Conservation (phyloP, 352 stramenopile genomes). For the Phytophthora hibernalis region DNA sequence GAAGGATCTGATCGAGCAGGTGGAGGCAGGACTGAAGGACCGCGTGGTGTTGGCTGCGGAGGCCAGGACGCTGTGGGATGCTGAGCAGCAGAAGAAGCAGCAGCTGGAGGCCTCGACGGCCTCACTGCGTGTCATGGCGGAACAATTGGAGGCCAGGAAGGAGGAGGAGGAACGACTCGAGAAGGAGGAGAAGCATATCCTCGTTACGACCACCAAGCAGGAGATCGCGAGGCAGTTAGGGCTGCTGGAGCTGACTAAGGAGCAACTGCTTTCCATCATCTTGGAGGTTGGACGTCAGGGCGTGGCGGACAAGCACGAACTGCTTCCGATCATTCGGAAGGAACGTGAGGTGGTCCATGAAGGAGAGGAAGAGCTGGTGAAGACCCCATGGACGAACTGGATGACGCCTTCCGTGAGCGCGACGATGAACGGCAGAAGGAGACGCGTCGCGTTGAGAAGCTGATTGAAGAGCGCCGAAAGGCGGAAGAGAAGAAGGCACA, state of each 20-base stretch:
- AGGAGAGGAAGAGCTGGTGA: slow-evolving; percentile 39
- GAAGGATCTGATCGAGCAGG: slow-evolving; percentile 68
- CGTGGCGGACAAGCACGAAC: slow-evolving; percentile 56
- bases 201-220: slow-evolving; percentile 50
- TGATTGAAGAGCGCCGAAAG: slow-evolving; percentile 58
- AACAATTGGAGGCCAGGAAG: slow-evolving; percentile 50
- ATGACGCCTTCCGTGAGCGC: slow-evolving; percentile 55
- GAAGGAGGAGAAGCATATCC: slow-evolving; percentile 52
- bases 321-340: slow-evolving; percentile 58
- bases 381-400: slow-evolving; percentile 59
- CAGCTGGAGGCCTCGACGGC: slow-evolving; percentile 35
- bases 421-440: slow-evolving; percentile 64
- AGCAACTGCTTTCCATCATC: slow-evolving; percentile 68
- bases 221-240: slow-evolving; percentile 64
- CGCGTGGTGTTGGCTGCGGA: slow-evolving; percentile 42
- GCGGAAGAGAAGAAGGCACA: slow-evolving; percentile 35
- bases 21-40: slow-evolving; percentile 72
- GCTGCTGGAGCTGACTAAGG: slow-evolving; percentile 59
- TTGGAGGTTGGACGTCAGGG: slow-evolving; percentile 60
- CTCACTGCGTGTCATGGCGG: slow-evolving; percentile 44
- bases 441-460: slow-evolving; percentile 56
- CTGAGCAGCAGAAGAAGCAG: slow-evolving; percentile 41
- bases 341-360: slow-evolving; percentile 45
- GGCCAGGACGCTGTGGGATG: slow-evolving; percentile 43
- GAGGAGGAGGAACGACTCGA: slow-evolving; percentile 56